Evolutionary conservation across 129 eudicot species (phyloP).

Genomic region (Arctium lappa): DNA sequence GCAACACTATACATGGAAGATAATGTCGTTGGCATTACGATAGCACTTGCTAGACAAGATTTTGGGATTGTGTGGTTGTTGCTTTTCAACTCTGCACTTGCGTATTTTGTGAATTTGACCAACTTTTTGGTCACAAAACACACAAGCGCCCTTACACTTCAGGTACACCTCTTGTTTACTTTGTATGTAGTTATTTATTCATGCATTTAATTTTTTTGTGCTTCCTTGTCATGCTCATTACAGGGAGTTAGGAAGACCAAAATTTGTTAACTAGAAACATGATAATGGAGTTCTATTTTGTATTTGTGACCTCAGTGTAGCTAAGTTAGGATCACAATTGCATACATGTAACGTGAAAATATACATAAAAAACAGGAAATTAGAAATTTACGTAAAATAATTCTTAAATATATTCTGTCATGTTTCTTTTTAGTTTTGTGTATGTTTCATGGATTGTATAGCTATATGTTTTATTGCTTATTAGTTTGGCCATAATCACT

Average conservation of each 20-base stretch:
- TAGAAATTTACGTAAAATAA: not conserved
- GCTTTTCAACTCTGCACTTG: conserved; percentile 62
- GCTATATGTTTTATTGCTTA: not conserved
- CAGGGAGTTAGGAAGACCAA: not conserved
- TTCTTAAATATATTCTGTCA: not conserved
- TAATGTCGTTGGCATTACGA: conserved; percentile 46
- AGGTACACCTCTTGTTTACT: conserved; percentile 28
- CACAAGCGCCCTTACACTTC: conserved; percentile 73
- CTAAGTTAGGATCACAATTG: not conserved
- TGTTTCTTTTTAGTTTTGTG: not conserved
- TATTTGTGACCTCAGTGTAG: not conserved
- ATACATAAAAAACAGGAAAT: not conserved
- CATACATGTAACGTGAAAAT: conserved; percentile 1
- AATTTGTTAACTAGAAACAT: not conserved
- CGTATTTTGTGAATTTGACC: conserved; percentile 56
- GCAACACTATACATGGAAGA: conserved; percentile 55
- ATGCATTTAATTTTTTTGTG: not conserved
- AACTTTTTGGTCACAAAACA: conserved; percentile 69
- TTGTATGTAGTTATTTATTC: not conserved
- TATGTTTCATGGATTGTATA: not conserved
- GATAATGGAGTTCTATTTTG: not conserved
- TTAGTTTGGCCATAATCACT: not conserved
- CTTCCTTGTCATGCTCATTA: not conserved
- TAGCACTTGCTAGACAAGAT: conserved; percentile 47
- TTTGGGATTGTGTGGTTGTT: conserved; percentile 48